Base-by-base conservation (phyloP, 2,329 filamentous ascomycete genomes). In the Fusarium sp. region DNA sequence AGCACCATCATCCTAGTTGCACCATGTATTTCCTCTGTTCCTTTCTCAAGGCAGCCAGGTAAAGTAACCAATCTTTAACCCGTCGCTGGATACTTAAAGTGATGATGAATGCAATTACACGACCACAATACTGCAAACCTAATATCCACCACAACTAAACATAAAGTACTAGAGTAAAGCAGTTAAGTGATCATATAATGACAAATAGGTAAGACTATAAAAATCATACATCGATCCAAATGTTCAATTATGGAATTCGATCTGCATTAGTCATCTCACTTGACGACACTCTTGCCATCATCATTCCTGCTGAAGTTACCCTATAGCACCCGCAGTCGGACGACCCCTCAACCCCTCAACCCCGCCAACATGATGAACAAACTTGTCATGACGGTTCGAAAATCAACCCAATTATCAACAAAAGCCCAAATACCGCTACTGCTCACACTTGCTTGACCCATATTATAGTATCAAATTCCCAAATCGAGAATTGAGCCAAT, bases 331-430 rank as follows among this genome's bases (percentile, higher is more conserved):
- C 40, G 11, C 3, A 19, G 1, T 9, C 23, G 12, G 32, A 6
- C 4, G 12, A 53, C 40, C 54, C 47, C 49, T 50, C 49, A 51
- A 53, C 40, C 54, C 47, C 49, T 50, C 49, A 51, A 65, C 62
- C 62, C 62, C 62, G 62, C 62, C 49, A 65, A 47, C 23, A 65
- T 65, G 62, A 65, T 65, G 30, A 20, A 20, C 8, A 11, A 28
- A 12, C 44, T 34, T 34, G 20, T 65, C 55, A 65, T 65, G 55
- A 65, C 28, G 34, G n/a, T 38, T 28, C 9, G 42, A 44, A 23
- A 44, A 44, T 19, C 9, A 17, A 8, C 17, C 9, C 7, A 14
- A 26, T 14, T 10, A 49, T 10, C 2, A 17, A 19, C 7, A 24
- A 36, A n/a, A 14, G 19, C 12, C 30, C n/a, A 10, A 20, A 4